These are phyloP conservation scores for Sclerotinia minor DNA, from an alignment of 2,329 filamentous ascomycete genomes.

Conservation along the genomic window DNA sequence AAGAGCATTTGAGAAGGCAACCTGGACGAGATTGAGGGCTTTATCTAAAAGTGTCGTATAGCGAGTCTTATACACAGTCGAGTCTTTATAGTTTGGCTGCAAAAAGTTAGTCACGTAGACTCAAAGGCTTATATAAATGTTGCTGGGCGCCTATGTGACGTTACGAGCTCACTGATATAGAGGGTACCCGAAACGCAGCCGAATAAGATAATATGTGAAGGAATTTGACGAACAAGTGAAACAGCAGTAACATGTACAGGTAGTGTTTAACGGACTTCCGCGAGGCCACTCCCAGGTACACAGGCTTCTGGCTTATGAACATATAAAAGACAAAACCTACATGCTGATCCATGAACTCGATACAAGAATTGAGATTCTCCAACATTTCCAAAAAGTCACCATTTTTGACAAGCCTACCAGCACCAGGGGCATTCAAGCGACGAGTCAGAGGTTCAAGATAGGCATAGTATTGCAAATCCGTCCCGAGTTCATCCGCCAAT, in stretches of 20 bases:
- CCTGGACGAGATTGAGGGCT: constrained; percentile 58
- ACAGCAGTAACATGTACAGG: neutral
- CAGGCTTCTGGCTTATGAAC: neutral
- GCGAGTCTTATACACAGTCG: constrained; percentile 81
- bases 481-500: constrained; percentile 80
- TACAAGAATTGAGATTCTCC: constrained; percentile 81
- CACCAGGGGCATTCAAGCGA: constrained; percentile 87
- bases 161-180: neutral
- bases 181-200: neutral
- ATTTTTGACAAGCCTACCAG: constrained; percentile 79
- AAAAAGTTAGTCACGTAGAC: constrained; percentile 31
- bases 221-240: neutral
- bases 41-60: constrained; percentile 79
- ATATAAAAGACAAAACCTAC: constrained; percentile 49
- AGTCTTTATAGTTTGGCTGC: constrained; percentile 80
- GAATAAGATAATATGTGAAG: neutral
- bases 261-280: neutral
- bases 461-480: constrained; percentile 90
- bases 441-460: constrained; percentile 90
- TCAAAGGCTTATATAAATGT: constrained; percentile 6
- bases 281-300: neutral
- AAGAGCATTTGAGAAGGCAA: constrained; percentile 33
- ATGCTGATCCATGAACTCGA: constrained; percentile 88
- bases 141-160: neutral
- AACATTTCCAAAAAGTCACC: constrained; percentile 87